Evolutionary conservation across 129 eudicot species (phyloP), one percentile per base, ranked within the genome.

Genomic region (Lactuca saligna): DNA sequence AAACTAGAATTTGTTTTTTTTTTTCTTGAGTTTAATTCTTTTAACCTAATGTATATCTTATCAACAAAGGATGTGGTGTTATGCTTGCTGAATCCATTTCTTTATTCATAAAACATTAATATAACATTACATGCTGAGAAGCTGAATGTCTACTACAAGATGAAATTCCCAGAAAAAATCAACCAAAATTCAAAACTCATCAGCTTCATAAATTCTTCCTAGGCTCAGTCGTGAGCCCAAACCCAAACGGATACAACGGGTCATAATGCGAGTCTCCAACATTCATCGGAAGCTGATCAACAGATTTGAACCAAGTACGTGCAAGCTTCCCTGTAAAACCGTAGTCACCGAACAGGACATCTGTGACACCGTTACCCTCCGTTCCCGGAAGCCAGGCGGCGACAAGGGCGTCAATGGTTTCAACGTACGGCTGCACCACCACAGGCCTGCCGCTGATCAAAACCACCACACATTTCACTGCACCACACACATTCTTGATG

Each of bases 341-440:
- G 57, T 83, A 81, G 79, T 88, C 91, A 12, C 96, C 96, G 65
- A 85, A 85, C 7, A 88, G 48, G n/a, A 72, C 89, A 83, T 88
- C 96, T 4, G 89, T 83, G 17, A 88, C 82, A 37, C 96, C 96
- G 65, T 88, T 87, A 38, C 96, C 91, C 76, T 88, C 89, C 0
- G 83, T 67, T 76, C 97, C 95, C 4, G 91, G 97, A 57, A 90
- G 86, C 95, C 91, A 90, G 41, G 97, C 97, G 15, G 95, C 88
- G 57, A 90, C 85, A 9, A 90, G 85, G 15, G 95, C 97, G 4
- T 84, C 88, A 33, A 90, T 84, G 13, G 69, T 67, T 14, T 42
- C 32, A 4, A 90, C 65, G 57, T 85, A 90, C 3, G 95, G 95
- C 68, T 87, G 75, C 60, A 90, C 68, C 62, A 85, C 88, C 17